Conservation (phyloP, 1,139 yeast genomes). For the Kodamaea fungicola region DNA sequence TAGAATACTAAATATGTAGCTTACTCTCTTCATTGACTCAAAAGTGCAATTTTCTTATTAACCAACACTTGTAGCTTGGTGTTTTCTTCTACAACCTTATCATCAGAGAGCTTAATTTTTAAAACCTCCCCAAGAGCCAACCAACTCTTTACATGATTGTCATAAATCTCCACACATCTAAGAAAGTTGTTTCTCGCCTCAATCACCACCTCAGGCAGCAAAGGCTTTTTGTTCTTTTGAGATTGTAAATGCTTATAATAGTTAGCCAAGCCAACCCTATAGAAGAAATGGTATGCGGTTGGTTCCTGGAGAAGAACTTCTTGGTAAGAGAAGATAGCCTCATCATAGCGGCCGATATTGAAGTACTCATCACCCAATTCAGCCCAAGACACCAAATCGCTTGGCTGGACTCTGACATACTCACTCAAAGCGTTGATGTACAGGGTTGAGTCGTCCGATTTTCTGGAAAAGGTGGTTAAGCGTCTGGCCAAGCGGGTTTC, state of each 20-base stretch:
- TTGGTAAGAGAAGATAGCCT: constrained; percentile 63
- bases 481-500: constrained; percentile 35
- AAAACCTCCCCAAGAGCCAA: constrained; percentile 54
- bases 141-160: constrained; percentile 71
- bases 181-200: constrained; percentile 54
- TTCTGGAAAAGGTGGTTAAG: constrained; percentile 31
- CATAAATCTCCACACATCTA: constrained; percentile 74
- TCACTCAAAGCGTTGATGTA: constrained; percentile 50
- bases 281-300: constrained; percentile 67
- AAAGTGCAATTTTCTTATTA: constrained; percentile 15
- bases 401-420: constrained; percentile 57
- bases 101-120: constrained; percentile 20
- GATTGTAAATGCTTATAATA: constrained; percentile 17
- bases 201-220: constrained; percentile 21
- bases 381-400: constrained; percentile 74
- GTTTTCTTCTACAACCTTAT: constrained; percentile 19
- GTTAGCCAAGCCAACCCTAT: constrained; percentile 48
- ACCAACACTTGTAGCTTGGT: constrained; percentile 19
- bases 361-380: constrained; percentile 67
- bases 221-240: constrained; percentile 13
- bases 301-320: constrained; percentile 71
- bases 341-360: constrained; percentile 58
- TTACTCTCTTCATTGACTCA: not conserved
- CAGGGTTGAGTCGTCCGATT: constrained; percentile 12
- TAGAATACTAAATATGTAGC: not conserved